phyloP scores from a whole-genome alignment of 2,329 filamentous ascomycete species.

The Fusarium guadeloupense region DNA sequence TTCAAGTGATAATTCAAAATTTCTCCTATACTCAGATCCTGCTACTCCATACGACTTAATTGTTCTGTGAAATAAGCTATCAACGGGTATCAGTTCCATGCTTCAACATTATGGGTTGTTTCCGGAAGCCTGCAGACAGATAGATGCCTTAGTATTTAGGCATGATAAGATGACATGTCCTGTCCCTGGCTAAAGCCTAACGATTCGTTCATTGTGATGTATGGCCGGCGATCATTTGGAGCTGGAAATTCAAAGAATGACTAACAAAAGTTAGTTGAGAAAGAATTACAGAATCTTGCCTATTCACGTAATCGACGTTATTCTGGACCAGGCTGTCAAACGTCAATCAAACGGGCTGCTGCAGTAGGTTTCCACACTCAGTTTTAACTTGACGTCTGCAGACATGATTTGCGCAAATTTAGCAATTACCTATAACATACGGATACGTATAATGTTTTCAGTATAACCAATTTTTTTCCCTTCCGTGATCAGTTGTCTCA shows the following conservation, averaged over 20 bases:
- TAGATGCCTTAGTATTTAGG: slow-evolving; percentile 13
- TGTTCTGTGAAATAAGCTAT: no score
- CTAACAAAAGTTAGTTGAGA: slow-evolving; percentile 11
- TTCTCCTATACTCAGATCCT: no score
- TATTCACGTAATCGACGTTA: slow-evolving; percentile 20
- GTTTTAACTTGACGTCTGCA: slow-evolving; percentile 25
- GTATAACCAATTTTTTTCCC: slow-evolving; percentile 1
- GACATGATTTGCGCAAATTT: slow-evolving; percentile 11
- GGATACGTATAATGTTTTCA: slow-evolving; percentile 15
- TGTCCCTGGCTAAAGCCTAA: slow-evolving; percentile 20
- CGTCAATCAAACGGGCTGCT: slow-evolving; percentile 27
- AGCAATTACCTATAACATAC: background rate
- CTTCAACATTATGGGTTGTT: no score
- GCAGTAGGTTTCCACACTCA: slow-evolving; percentile 24
- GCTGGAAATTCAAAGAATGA: slow-evolving; percentile 13
- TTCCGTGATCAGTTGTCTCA: slow-evolving; percentile 21
- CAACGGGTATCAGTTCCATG: no score
- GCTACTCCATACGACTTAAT: no score
- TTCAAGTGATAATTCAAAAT: no score
- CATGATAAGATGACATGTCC: background rate
- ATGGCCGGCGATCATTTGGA: slow-evolving; percentile 14
- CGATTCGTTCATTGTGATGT: slow-evolving; percentile 31
- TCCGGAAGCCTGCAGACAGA: background rate
- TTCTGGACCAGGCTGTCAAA: slow-evolving; percentile 26
- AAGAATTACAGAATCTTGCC: slow-evolving; percentile 24